These are phyloP conservation scores for Elsinoe necatrix DNA, from an alignment of 2,329 filamentous ascomycete genomes.

Conservation along the genomic window DNA sequence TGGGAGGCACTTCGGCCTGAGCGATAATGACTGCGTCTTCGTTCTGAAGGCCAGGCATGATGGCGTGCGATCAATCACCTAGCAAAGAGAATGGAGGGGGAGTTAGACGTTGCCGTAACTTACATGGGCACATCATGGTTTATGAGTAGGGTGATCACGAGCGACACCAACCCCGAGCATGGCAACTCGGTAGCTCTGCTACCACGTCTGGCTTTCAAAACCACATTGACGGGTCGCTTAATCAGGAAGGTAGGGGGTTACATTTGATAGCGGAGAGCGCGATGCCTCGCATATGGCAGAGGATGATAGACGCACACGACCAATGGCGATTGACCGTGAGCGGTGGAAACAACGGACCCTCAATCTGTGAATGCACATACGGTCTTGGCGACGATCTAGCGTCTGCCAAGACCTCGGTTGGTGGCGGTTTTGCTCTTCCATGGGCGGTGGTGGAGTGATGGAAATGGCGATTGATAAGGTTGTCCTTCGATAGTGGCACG, in stretches of 20 bases:
- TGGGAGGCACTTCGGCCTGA: conserved; percentile 10
- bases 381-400: conserved; percentile 11
- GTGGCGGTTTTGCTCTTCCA: conserved; percentile 1
- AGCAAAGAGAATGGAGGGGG: neutral
- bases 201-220: neutral
- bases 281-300: conserved; percentile 2
- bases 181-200: neutral
- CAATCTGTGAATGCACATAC: conserved; percentile 13
- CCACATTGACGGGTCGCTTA: conserved; percentile 9
- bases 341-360: conserved; percentile 12
- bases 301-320: conserved; percentile 13
- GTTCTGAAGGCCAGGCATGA: conserved; percentile 9
- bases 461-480: neutral
- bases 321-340: neutral
- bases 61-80: neutral
- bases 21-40: conserved; percentile 9
- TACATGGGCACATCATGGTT: neutral
- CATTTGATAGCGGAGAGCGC: conserved; percentile 12
- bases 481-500: neutral
- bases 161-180: neutral
- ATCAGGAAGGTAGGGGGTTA: conserved; percentile 3
- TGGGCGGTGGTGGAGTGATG: neutral
- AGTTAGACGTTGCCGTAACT: neutral
- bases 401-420: conserved; percentile 11
- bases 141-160: neutral